Conservation (phyloP, 495 filamentous ascomycete genomes). For the Ramalina intermedia region DNA sequence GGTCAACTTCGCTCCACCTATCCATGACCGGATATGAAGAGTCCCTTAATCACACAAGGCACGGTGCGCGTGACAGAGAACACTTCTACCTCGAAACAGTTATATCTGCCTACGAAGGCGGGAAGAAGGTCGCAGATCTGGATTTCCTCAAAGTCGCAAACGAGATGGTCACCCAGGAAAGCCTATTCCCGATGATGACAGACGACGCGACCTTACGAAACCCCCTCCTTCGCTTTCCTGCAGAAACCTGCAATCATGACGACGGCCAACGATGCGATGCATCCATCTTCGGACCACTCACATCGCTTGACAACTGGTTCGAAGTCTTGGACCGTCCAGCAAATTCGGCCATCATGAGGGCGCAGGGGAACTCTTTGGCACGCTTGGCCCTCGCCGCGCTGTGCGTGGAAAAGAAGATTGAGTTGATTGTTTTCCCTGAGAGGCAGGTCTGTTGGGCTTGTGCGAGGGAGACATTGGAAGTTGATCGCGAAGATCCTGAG, state of each 20-base stretch:
- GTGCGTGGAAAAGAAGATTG: neutral
- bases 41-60: neutral
- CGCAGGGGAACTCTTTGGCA: slow-evolving; percentile 15
- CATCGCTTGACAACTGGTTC: slow-evolving; percentile 10
- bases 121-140: slow-evolving; percentile 10
- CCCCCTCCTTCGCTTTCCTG: neutral
- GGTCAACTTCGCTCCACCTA: slow-evolving; percentile 6
- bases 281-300: neutral
- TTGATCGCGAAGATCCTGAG: neutral
- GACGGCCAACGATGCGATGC: neutral
- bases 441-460: neutral
- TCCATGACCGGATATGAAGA: slow-evolving; percentile 6
- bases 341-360: slow-evolving; percentile 4
- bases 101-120: slow-evolving; percentile 8
- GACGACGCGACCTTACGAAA: neutral
- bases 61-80: slow-evolving; percentile 4
- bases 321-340: slow-evolving; percentile 13
- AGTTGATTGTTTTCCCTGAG: neutral
- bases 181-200: neutral
- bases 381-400: slow-evolving; percentile 8
- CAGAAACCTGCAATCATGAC: neutral
- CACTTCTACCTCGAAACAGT: slow-evolving; percentile 7
- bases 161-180: neutral
- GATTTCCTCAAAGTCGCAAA: slow-evolving; percentile 2
- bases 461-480: neutral